Evolutionary conservation across 495 filamentous ascomycete genomes (phyloP), one percentile per base, ranked within the genome.

Genomic region (Corynascus novoguineensis): DNA sequence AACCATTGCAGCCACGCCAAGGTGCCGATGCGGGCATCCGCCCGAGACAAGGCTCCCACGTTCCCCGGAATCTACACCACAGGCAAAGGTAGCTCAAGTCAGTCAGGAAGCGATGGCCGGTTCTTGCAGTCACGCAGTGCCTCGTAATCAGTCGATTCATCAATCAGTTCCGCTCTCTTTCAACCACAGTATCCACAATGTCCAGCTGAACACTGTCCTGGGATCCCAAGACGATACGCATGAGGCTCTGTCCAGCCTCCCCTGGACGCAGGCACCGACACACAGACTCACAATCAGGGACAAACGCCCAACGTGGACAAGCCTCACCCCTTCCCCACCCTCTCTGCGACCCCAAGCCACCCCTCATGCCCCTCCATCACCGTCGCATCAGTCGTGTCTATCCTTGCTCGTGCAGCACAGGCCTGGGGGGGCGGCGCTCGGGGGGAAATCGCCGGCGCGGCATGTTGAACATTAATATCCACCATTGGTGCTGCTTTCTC

Each of bases 331-430:
- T 51, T 58, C 58, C 50, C 63, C 60, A 59, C 60, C 40, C 50
- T n/a, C n/a, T n/a, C n/a, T 60, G 46, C 50, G 46, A 46, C 52
- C 51, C 58, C 63, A 63, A 57, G 47, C 32, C 61, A 60, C 59
- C 60, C 60, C 60, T 61, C 60, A 50, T 56, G 38, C 57, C 66
- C 66, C 67, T 60, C 65, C 64, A 66, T 66, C 67, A 68, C 65
- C 52, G 68, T 71, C 62, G 55, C 63, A 71, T 69, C 68, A 58
- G 63, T 60, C 55, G 41, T 50, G 32, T 21, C 55, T 44, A 70
- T 60, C 67, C 69, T 60, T 66, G 67, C 51, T 57, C 58, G 50
- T 66, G 64, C 66, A 70, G 58, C 60, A 45, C 48, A 52, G 49
- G 45, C 45, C 44, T 24, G 37, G 28, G 21, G 12, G n/a, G n/a